A percentile compares a stretch with the other conserved stretches of the same genome.
Evolutionary conservation across 179 eudicot species (phyloP).

Genomic region (Silene vulgaris): DNA sequence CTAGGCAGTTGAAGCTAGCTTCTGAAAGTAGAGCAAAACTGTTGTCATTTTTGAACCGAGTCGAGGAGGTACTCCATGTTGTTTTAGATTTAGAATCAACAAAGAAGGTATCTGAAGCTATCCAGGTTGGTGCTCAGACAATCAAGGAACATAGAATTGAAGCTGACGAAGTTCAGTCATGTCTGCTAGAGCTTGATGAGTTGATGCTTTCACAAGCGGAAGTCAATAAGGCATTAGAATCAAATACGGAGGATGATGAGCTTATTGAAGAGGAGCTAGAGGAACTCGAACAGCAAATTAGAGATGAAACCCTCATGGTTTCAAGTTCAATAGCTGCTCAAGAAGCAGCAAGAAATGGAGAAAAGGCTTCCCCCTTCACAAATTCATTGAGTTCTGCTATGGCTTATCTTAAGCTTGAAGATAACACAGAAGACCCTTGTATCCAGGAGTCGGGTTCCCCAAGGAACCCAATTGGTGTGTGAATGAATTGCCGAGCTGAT

Average conservation of each 20-base stretch:
- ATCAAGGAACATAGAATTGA: constrained; percentile 55
- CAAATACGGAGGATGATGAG: constrained; percentile 48
- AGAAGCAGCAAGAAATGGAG: constrained; percentile 22
- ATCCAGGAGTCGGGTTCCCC: constrained; percentile 9
- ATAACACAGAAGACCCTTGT: constrained; percentile 13
- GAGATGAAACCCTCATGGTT: constrained; percentile 26
- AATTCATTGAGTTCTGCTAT: constrained; percentile 47
- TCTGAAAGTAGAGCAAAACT: constrained; percentile 67
- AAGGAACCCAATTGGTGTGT: constrained; percentile 17
- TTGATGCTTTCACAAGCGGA: constrained; percentile 47
- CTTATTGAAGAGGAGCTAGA: constrained; percentile 66
- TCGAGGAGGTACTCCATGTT: constrained; percentile 66
- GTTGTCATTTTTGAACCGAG: constrained; percentile 45
- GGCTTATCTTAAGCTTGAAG: constrained; percentile 46
- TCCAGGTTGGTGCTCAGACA: constrained; percentile 57
- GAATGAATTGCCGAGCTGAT: constrained; percentile 18
- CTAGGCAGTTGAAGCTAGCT: constrained; percentile 61
- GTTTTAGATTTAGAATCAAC: constrained; percentile 78
- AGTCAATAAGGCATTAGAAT: constrained; percentile 51
- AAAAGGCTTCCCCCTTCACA: constrained; percentile 27
- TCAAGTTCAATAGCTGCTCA: constrained; percentile 21
- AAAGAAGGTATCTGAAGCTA: constrained; percentile 82
- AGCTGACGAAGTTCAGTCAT: constrained; percentile 57
- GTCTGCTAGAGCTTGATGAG: constrained; percentile 65
- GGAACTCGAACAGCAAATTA: constrained; percentile 50